Conservation (phyloP, 2,329 filamentous ascomycete genomes). For the Penicillium sp. region DNA sequence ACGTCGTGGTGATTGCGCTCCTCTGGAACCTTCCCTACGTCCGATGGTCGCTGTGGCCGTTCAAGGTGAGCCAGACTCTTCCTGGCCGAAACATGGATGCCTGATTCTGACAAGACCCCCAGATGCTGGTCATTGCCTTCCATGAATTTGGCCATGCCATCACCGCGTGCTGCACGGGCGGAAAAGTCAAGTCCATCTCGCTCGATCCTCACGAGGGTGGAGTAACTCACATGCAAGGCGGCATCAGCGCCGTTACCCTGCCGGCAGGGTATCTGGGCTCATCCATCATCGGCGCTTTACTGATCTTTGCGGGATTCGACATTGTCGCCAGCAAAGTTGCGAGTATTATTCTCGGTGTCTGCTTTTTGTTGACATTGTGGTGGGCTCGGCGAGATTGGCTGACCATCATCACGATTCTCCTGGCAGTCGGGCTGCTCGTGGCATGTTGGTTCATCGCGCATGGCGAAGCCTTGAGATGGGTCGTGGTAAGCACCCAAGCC, state of each 20-base stretch:
- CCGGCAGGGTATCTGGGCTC: slow-evolving; percentile 79
- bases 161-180: slow-evolving; percentile 71
- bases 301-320: slow-evolving; percentile 79
- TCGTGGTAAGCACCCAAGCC: slow-evolving; percentile 55
- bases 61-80: slow-evolving; percentile 61
- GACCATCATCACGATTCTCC: slow-evolving; percentile 69
- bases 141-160: slow-evolving; percentile 79
- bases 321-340: slow-evolving; percentile 81
- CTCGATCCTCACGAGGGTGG: slow-evolving; percentile 76
- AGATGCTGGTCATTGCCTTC: slow-evolving; percentile 83
- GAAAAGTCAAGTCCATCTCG: slow-evolving; percentile 71
- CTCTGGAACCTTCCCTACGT: slow-evolving; percentile 80
- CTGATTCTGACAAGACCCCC: slow-evolving; percentile 1
- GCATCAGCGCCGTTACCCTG: slow-evolving; percentile 68
- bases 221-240: slow-evolving; percentile 75
- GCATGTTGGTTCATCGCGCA: slow-evolving; percentile 80
- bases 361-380: slow-evolving; percentile 78
- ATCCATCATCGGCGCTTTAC: slow-evolving; percentile 72
- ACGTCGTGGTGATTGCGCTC: slow-evolving; percentile 72
- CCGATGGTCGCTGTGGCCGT: slow-evolving; percentile 75
- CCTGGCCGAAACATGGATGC: background rate
- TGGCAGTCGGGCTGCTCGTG: slow-evolving; percentile 70
- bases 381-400: slow-evolving; percentile 80
- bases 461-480: slow-evolving; percentile 71
- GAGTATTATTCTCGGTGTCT: slow-evolving; percentile 70